These are phyloP conservation scores for Cercophora sp. DNA, from an alignment of 495 filamentous ascomycete species.

Conservation along the genomic window DNA sequence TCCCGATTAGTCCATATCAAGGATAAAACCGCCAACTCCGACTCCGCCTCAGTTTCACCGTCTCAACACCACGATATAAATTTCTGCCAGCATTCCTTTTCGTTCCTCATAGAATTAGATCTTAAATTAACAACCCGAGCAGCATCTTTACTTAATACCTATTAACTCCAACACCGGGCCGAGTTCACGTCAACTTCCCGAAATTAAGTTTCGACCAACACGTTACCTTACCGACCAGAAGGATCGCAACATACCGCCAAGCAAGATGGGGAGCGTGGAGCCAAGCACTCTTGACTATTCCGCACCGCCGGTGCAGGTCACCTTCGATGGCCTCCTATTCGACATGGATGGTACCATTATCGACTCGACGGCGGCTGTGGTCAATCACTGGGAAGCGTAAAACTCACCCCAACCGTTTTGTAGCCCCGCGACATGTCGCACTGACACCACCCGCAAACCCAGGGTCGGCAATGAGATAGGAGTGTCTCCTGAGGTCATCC, in stretches of 20 bases:
- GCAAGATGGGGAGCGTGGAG: conserved; percentile 20
- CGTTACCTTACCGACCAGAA: too few species aligned
- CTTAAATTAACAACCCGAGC: too few species aligned
- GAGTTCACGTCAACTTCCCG: too few species aligned
- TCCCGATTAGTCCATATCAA: conserved; percentile 7
- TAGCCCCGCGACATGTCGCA: not conserved
- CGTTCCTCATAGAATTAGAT: too few species aligned
- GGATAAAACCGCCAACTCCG: not conserved
- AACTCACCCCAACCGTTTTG: conserved; percentile 11
- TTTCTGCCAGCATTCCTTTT: too few species aligned
- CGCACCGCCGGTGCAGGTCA: conserved; percentile 51
- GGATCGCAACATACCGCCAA: not conserved
- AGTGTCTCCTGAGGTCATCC: conserved; percentile 74
- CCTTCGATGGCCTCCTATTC: conserved; percentile 75
- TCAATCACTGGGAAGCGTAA: conserved; percentile 88
- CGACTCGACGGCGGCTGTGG: conserved; percentile 75
- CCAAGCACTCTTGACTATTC: conserved; percentile 40
- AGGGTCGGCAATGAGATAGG: conserved; percentile 81
- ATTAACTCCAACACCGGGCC: too few species aligned
- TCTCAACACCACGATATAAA: not conserved
- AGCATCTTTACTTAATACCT: too few species aligned
- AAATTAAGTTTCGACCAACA: too few species aligned
- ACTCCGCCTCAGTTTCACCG: not conserved
- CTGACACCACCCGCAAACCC: conserved; percentile 7
- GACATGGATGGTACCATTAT: conserved; percentile 90